Evolutionary conservation across 805 yeast species (phyloP).

Genomic region (Ogataea trehaloabstinens): DNA sequence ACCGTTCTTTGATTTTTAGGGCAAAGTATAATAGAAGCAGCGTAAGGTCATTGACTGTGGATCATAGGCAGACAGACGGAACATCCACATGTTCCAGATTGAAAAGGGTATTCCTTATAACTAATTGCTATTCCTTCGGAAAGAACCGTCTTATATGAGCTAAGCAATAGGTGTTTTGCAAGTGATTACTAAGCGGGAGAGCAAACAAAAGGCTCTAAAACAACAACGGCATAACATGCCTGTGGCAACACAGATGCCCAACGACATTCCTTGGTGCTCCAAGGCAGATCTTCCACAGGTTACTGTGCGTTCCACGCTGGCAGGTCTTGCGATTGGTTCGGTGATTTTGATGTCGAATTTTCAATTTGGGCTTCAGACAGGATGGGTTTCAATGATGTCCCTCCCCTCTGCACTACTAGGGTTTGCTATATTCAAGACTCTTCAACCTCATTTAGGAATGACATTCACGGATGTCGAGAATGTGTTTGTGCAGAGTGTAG

Average conservation of each 20-base stretch:
- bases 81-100: too few relatives aligned
- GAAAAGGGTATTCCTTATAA: too few relatives aligned
- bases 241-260: constrained; percentile 17
- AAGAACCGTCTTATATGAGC: too few relatives aligned
- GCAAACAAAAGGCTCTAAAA: neutral
- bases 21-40: too few relatives aligned
- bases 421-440: constrained; percentile 71
- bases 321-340: constrained; percentile 84
- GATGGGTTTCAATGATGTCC: constrained; percentile 99
- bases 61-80: too few relatives aligned
- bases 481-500: constrained; percentile 85
- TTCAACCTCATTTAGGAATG: constrained; percentile 34
- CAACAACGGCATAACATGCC: constrained; percentile 11
- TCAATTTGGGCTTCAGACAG: constrained; percentile 95
- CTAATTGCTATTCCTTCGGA: too few relatives aligned
- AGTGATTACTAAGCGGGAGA: neutral
- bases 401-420: constrained; percentile 90
- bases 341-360: constrained; percentile 84
- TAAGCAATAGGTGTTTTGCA: too few relatives aligned
- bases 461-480: constrained; percentile 89
- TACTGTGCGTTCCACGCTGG: constrained; percentile 68
- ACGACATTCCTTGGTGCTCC: constrained; percentile 36
- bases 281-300: constrained; percentile 62
- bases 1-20: too few relatives aligned
- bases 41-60: too few relatives aligned